Conservation (phyloP, 768 basidiomycete species). For the Auricularia sp. region DNA sequence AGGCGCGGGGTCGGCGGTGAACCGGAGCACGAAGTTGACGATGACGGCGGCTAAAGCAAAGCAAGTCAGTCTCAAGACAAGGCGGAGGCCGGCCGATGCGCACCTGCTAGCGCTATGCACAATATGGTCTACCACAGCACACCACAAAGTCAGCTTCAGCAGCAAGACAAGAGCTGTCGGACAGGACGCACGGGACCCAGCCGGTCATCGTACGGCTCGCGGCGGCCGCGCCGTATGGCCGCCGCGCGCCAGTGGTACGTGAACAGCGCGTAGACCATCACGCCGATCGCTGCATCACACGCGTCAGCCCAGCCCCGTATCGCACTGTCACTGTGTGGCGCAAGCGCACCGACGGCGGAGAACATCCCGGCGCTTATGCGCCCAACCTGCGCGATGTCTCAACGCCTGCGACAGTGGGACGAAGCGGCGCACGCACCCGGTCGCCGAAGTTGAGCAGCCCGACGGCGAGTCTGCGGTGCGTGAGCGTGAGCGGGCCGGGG, state of each 20-base stretch:
- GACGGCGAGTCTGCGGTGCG: slow-evolving; percentile 56
- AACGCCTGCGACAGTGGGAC: slow-evolving; percentile 2
- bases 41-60: no score
- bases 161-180: no score
- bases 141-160: slow-evolving; percentile 9
- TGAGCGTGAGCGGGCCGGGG: background rate
- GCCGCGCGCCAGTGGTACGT: slow-evolving; percentile 96
- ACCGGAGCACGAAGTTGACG: slow-evolving; percentile 74
- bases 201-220: slow-evolving; percentile 94
- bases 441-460: slow-evolving; percentile 98
- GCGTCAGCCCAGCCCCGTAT: no score
- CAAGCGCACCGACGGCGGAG: slow-evolving; percentile 72
- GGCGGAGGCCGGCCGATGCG: slow-evolving; percentile 13
- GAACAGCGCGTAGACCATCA: slow-evolving; percentile 92
- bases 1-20: slow-evolving; percentile 28
- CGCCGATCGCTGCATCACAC: slow-evolving; percentile 95
- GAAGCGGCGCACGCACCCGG: slow-evolving; percentile 42
- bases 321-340: background rate
- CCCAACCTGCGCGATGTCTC: slow-evolving; percentile 50
- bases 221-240: slow-evolving; percentile 82
- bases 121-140: slow-evolving; percentile 53
- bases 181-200: slow-evolving; percentile 72
- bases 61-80: background rate
- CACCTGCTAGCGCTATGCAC: slow-evolving; percentile 73
- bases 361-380: slow-evolving; percentile 96